These are phyloP conservation scores for Neonectria sp. DNA, from an alignment of 2,329 filamentous ascomycete genomes.

Conservation along the genomic window DNA sequence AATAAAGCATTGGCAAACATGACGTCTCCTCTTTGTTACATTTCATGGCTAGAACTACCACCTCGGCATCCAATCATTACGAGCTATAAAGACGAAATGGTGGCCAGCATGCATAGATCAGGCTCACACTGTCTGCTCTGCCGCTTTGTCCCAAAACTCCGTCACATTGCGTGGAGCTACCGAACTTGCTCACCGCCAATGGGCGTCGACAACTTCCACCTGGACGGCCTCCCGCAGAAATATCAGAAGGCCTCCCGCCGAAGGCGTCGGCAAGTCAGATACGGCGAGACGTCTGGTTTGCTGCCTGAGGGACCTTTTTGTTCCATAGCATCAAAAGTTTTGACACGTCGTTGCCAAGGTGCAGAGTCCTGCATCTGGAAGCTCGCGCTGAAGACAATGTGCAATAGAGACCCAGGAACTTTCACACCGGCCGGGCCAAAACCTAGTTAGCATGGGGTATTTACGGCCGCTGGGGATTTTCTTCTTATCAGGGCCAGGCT, in stretches of 20 bases:
- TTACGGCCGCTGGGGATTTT: background rate
- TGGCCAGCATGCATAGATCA: slow-evolving; percentile 7
- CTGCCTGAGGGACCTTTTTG: background rate
- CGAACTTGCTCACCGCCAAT: slow-evolving; percentile 3
- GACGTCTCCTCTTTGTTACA: background rate
- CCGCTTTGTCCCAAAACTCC: background rate
- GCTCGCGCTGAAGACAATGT: background rate
- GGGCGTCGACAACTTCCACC: background rate
- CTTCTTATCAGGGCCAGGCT: background rate
- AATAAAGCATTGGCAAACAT: background rate
- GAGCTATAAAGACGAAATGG: background rate
- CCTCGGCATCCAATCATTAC: slow-evolving; percentile 7
- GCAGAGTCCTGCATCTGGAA: background rate
- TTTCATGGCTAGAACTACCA: background rate
- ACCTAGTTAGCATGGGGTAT: background rate
- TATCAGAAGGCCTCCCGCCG: slow-evolving; percentile 14
- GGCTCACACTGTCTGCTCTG: slow-evolving; percentile 7
- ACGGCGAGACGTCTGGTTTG: background rate
- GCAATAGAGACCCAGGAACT: background rate
- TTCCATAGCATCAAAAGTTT: background rate
- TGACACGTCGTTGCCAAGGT: slow-evolving; percentile 5
- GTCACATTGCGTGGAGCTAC: background rate
- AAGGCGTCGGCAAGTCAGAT: background rate
- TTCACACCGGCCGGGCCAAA: background rate
- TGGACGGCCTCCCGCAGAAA: slow-evolving; percentile 22